Conservation (phyloP, 192 early-diverging fungal genomes). For the Rhizophlyctis rosea region DNA sequence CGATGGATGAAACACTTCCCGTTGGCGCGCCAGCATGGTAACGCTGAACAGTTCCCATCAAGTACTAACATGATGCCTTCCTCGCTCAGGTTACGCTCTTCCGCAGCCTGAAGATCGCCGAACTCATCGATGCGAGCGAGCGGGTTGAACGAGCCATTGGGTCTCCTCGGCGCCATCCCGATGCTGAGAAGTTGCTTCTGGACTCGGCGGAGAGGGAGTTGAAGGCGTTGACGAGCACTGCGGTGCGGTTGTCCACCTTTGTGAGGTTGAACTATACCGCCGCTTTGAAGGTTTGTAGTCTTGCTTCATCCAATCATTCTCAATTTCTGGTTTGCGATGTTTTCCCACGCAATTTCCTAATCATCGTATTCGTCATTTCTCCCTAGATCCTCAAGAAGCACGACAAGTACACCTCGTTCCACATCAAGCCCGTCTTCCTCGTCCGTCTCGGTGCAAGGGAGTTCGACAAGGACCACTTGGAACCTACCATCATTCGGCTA, state of each 20-base stretch:
- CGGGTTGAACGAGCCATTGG: too few species aligned
- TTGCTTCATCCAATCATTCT: background rate
- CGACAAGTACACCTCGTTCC: conserved; percentile 83
- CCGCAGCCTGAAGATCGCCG: too few species aligned
- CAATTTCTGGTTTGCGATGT: too few species aligned
- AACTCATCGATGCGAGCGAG: too few species aligned
- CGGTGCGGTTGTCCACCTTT: conserved; percentile 13
- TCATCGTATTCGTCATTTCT: too few species aligned
- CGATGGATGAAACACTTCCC: too few species aligned
- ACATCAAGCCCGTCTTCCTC: conserved; percentile 71
- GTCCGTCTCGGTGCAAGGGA: conserved; percentile 71
- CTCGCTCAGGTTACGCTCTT: background rate
- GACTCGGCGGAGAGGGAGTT: background rate
- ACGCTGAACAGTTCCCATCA: background rate
- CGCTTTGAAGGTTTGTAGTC: conserved; percentile 25
- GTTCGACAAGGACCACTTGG: conserved; percentile 82
- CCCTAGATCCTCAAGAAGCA: conserved; percentile 97
- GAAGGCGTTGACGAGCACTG: conserved; percentile 2
- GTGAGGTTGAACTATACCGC: conserved; percentile 24
- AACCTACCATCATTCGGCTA: conserved; percentile 71
- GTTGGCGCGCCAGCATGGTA: too few species aligned
- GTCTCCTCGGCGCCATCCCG: too few species aligned
- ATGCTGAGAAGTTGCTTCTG: background rate
- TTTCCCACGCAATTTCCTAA: too few species aligned
- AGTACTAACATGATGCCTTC: background rate